phyloP scores from a whole-genome alignment of 108 stramenopile species.

The Epithemia pelagica region DNA sequence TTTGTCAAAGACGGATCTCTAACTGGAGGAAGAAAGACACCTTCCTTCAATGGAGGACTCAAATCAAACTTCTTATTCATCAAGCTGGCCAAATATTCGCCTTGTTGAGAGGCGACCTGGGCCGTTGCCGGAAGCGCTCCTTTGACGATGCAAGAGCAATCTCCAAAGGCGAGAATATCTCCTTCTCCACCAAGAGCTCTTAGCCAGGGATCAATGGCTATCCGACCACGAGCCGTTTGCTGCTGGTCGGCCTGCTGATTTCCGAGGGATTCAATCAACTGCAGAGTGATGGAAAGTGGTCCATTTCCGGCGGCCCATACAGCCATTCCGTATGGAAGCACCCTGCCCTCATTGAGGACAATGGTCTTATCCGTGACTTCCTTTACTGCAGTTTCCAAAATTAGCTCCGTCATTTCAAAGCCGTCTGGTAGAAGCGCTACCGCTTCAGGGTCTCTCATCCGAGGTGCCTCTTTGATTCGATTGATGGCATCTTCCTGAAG shows the following conservation, averaged over 20 bases:
- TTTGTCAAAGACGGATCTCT: constrained; percentile 32
- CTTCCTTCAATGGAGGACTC: constrained; percentile 35
- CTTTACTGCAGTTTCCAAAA: constrained; percentile 79
- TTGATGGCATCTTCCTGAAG: constrained; percentile 83
- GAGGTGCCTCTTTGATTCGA: constrained; percentile 49
- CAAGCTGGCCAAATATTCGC: constrained; percentile 78
- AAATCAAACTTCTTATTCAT: constrained; percentile 73
- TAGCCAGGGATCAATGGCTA: constrained; percentile 88
- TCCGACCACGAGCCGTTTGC: constrained; percentile 67
- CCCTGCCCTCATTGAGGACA: constrained; percentile 59
- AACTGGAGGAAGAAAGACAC: constrained; percentile 43
- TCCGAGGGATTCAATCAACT: constrained; percentile 55
- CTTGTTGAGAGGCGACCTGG: constrained; percentile 81
- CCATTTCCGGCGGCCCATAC: constrained; percentile 98
- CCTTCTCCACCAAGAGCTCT: constrained; percentile 79
- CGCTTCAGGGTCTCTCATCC: constrained; percentile 42
- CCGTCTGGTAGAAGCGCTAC: constrained; percentile 34
- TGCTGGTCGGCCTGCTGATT: constrained; percentile 56
- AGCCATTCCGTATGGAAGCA: constrained; percentile 79
- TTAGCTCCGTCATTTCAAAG: constrained; percentile 72
- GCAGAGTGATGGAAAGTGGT: constrained; percentile 72
- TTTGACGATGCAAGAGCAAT: constrained; percentile 60
- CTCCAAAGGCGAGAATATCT: constrained; percentile 81
- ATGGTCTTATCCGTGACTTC: constrained; percentile 77
- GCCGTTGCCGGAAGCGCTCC: constrained; percentile 16